Base-by-base conservation (phyloP, 371 early-diverging fungal genomes). In the Haplosporangium sp. region DNA sequence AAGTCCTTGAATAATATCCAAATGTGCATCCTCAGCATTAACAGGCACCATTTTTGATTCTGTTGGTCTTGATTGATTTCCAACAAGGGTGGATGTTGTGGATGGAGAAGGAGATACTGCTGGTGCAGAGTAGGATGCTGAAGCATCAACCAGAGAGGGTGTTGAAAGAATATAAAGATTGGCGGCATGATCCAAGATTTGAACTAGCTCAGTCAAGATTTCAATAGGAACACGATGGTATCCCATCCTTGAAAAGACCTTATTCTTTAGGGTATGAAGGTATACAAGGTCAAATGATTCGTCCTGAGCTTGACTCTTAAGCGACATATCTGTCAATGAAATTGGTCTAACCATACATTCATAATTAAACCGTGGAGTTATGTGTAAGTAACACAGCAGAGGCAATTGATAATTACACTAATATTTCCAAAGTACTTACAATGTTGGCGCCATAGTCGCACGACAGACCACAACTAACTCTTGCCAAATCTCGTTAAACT, bases 251-350 rank as follows among this genome's bases (percentile, higher is more conserved):
- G 87, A 78, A 7, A 93, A 85, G 15, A 94, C 88, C 69, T 94
- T 92, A 35, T 72, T 87, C 73, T 94, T 89, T 27, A 94, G 79
- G 34, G 86, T 86, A 52, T 61, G 88, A 38, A 96, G 81, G 4
- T 92, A 86, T 8, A 91, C 91, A 17, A 94, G 89, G 72, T 96
- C 96, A 74, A 95, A 94, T 6, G 88, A 88, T 58, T 94, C 95
- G 65, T 95, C 95, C 4, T 87, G 85, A 48, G 92, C 89, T 6
- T 93, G 84, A 47, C 92, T 92, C 67, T 93, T 93, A 20, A 89
- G 81, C 1, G 91, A 86, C 83, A 92, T 81, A 3, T 85, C 84
- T 2, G 88, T 69, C 10, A 91, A 89, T 4, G 93, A 89, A 53
- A 88, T 70, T 10, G 81, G 81, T 19, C 81, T 37, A 20, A 58